Conservation (phyloP, 352 stramenopile genomes). For the Aphanomyces cochlioides region DNA sequence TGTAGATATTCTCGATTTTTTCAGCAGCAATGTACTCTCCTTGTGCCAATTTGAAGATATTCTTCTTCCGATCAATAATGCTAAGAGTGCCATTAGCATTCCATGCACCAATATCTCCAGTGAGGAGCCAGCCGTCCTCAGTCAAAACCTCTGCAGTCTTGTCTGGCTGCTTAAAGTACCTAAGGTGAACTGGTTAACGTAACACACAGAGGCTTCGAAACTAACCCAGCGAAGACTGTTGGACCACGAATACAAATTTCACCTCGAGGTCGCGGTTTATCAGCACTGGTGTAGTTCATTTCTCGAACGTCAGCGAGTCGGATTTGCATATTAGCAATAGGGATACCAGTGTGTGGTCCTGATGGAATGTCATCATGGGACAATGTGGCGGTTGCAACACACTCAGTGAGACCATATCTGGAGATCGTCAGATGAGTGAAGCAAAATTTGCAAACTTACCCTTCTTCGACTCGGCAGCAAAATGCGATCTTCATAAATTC, state of each 20-base stretch:
- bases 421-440: not conserved
- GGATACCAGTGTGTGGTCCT: conserved; percentile 90
- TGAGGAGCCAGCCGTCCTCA: conserved; percentile 94
- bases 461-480: conserved; percentile 89
- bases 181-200: not conserved
- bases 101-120: conserved; percentile 94
- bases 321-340: conserved; percentile 83
- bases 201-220: too few relatives aligned
- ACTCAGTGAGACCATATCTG: conserved; percentile 91
- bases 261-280: conserved; percentile 61
- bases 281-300: conserved; percentile 93
- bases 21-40: conserved; percentile 95
- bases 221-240: conserved; percentile 41
- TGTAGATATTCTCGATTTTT: conserved; percentile 95
- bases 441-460: conserved; percentile 57
- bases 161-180: conserved; percentile 94
- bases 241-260: conserved; percentile 51
- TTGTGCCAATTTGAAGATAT: conserved; percentile 93
- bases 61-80: conserved; percentile 92
- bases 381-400: conserved; percentile 78
- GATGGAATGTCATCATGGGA: conserved; percentile 49
- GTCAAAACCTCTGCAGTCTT: conserved; percentile 91
- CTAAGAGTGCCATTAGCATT: conserved; percentile 91
- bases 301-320: conserved; percentile 94
- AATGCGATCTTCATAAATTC: conserved; percentile 96